Evolutionary conservation across 129 eudicot species (phyloP).

Genomic region (Smallanthus sonchifolius): DNA sequence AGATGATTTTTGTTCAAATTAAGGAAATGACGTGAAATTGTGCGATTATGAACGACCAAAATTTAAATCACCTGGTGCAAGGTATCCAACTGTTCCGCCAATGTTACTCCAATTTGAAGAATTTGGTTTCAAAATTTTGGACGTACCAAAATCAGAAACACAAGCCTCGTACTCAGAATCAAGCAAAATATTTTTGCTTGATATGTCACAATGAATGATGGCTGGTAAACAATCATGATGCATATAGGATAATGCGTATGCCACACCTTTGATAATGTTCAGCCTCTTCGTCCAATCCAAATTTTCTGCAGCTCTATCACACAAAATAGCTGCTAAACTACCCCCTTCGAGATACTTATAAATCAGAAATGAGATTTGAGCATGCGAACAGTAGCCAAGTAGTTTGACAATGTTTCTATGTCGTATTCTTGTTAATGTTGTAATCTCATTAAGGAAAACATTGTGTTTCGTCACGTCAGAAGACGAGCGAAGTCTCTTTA

Average conservation of each 20-base stretch:
- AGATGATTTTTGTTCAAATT: neutral
- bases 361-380: slow-evolving; percentile 8
- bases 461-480: neutral
- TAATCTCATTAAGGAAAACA: slow-evolving; percentile 16
- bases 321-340: slow-evolving; percentile 4
- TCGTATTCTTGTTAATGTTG: slow-evolving; percentile 7
- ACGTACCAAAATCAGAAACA: slow-evolving; percentile 32
- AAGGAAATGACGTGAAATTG: too few species aligned
- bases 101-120: slow-evolving; percentile 29
- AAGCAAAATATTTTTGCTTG: slow-evolving; percentile 35
- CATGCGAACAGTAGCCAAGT: slow-evolving; percentile 23
- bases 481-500: slow-evolving; percentile 9
- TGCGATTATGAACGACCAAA: too few species aligned
- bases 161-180: slow-evolving; percentile 22
- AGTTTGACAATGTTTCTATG: slow-evolving; percentile 27
- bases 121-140: slow-evolving; percentile 15
- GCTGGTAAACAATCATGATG: slow-evolving; percentile 40
- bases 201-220: slow-evolving; percentile 35
- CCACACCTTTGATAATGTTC: slow-evolving; percentile 29
- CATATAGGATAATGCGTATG: slow-evolving; percentile 37
- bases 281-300: slow-evolving; percentile 29
- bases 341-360: slow-evolving; percentile 23
- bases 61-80: slow-evolving; percentile 30
- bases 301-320: neutral
- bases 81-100: slow-evolving; percentile 31